Base-by-base conservation (phyloP, 2,329 filamentous ascomycete species). In the Grosmannia penicillata region DNA sequence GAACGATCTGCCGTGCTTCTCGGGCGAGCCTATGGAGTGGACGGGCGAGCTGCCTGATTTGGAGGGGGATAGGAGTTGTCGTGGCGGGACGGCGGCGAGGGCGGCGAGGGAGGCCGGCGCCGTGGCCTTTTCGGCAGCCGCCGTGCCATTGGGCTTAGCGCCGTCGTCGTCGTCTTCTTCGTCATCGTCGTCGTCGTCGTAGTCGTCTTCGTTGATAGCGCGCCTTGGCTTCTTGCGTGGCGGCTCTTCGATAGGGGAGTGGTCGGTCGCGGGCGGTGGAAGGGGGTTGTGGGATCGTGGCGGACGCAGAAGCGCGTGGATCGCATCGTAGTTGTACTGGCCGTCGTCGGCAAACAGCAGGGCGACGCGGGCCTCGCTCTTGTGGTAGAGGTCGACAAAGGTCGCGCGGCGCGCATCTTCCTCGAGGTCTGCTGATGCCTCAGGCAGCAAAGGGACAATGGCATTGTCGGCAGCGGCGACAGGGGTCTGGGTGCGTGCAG, bases 141-240 rank as follows among this genome's bases (percentile, higher is more conserved):
- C 30, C 19, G 2, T 14, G 13, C 8, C 15, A 25, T 29, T 28
- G 10, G 31, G 18, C 11, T 24, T 66, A 17, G 62, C 54, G 51
- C 68, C 62, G 51, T 72, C 62, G 44, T 68, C 62, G 2, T 74
- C 69, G 15, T 78, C 74, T 32, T 75, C 78, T 14, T 80, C 78
- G 8, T 80, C 75, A 2, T 83, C 79, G 30, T 89, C 81, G 41
- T 94, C 86, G 50, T 89, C 82, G 48, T 81, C 82, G 53, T 89
- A 87, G 59, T 89, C 80, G 51, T 86, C 81, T 55, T 89, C 83
- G 50, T 86, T 76, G 67, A 89, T 86, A 54, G 75, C 68, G 51
- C 83, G 72, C 56, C 80, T 81, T 33, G 75, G 69, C 59, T 82
- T 81, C 61, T 91, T 94, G 41, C 69, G 61, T 27, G 76, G 73